Evolutionary conservation across 306 rosid species (phyloP).

Genomic region (Castanopsis chinensis): DNA sequence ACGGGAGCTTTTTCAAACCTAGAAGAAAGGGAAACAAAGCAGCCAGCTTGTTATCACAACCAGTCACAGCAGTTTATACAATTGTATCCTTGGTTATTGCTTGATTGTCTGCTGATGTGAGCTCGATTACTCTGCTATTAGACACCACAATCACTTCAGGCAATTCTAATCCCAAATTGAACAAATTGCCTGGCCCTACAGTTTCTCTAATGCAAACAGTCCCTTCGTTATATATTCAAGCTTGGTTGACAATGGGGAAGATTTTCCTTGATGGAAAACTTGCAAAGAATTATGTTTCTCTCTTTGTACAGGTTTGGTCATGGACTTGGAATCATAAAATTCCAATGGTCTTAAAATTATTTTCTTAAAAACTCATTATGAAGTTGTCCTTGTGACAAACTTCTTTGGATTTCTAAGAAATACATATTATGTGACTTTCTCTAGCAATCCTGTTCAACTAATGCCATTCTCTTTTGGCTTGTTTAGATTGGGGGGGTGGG

Average conservation of each 20-base stretch:
- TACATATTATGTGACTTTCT: too few species aligned
- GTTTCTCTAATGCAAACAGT: slow-evolving; percentile 55
- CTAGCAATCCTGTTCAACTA: too few species aligned
- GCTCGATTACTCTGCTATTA: slow-evolving; percentile 51
- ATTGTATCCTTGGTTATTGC: slow-evolving; percentile 64
- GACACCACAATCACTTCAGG: slow-evolving; percentile 76
- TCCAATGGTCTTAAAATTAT: not conserved
- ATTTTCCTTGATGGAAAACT: slow-evolving; percentile 86
- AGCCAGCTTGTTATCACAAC: slow-evolving; percentile 49
- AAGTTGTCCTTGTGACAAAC: not conserved
- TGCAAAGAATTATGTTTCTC: slow-evolving; percentile 84
- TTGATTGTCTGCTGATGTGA: slow-evolving; percentile 67
- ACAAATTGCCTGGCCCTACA: slow-evolving; percentile 45
- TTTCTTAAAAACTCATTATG: not conserved
- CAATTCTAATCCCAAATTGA: slow-evolving; percentile 57
- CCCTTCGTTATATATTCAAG: slow-evolving; percentile 77
- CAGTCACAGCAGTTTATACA: slow-evolving; percentile 73
- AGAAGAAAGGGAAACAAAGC: slow-evolving; percentile 48
- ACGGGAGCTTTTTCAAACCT: slow-evolving; percentile 47
- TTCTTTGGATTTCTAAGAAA: not conserved
- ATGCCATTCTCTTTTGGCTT: too few species aligned
- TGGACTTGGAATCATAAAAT: not conserved
- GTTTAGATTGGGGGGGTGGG: too few species aligned
- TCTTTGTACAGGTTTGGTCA: slow-evolving; percentile 75
- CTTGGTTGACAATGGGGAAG: slow-evolving; percentile 91